A percentile compares a stretch with the other conserved stretches of the same genome.
phyloP scores from a whole-genome alignment of 257 asterid species.

The Solanum chilense region DNA sequence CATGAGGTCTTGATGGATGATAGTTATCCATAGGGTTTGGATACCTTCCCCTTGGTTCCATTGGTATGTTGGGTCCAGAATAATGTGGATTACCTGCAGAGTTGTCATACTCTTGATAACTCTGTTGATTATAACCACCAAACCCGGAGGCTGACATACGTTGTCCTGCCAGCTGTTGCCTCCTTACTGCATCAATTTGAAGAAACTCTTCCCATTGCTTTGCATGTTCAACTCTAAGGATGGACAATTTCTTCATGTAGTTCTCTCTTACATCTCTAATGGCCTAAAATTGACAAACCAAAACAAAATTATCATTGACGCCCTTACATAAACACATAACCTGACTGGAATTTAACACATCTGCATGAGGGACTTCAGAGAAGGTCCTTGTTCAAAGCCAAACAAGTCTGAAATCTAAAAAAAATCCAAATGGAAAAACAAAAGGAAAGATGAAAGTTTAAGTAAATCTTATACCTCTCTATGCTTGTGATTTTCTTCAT shows the following conservation, averaged over 20 bases:
- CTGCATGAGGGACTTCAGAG: neutral
- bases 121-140: constrained; percentile 40
- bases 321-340: neutral
- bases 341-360: neutral
- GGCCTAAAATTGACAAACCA: constrained; percentile 38
- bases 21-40: constrained; percentile 48
- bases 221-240: constrained; percentile 55
- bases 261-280: constrained; percentile 61
- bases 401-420: neutral
- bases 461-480: constrained; percentile 62
- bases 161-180: constrained; percentile 44
- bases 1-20: constrained; percentile 64
- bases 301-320: neutral
- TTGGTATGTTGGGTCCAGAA: constrained; percentile 40
- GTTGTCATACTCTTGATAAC: constrained; percentile 38
- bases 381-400: neutral
- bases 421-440: neutral
- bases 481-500: constrained; percentile 77
- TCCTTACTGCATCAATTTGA: constrained; percentile 51
- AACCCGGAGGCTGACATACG: constrained; percentile 41
- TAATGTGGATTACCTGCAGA: constrained; percentile 41
- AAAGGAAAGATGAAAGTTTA: neutral
- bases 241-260: constrained; percentile 45
- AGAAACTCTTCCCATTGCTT: constrained; percentile 84
- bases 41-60: constrained; percentile 54